These are phyloP conservation scores for Xylaria curta DNA, from an alignment of 495 filamentous ascomycete species.

Conservation along the genomic window DNA sequence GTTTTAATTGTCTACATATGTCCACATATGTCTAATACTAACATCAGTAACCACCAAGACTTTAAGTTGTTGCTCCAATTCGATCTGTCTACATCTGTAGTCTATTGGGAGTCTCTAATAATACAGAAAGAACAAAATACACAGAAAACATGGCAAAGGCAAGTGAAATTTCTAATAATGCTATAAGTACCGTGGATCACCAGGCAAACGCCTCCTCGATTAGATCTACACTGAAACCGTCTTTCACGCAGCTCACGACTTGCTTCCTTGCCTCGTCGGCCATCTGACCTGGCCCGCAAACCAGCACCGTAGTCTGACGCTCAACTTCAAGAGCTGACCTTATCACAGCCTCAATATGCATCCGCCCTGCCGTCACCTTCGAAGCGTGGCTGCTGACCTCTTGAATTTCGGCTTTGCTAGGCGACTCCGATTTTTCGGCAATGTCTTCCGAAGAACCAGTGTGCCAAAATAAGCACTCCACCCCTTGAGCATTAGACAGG, in stretches of 20 bases:
- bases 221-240: constrained; percentile 13
- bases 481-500: not conserved
- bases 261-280: constrained; percentile 19
- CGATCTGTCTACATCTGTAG: too few relatives aligned
- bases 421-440: not conserved
- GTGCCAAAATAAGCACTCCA: constrained; percentile 12
- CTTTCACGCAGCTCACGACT: constrained; percentile 18
- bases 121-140: not conserved
- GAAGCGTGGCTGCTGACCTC: not conserved
- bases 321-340: not conserved
- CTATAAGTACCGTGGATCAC: not conserved
- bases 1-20: not conserved
- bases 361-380: constrained; percentile 2
- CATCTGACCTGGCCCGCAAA: constrained; percentile 18
- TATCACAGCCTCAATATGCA: constrained; percentile 3
- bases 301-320: constrained; percentile 15
- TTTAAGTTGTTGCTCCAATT: too few relatives aligned
- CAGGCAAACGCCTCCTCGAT: constrained; percentile 22
- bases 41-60: too few relatives aligned
- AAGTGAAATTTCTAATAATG: too few relatives aligned
- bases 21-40: too few relatives aligned
- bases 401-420: not conserved
- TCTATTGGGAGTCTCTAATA: not conserved
- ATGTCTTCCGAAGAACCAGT: not conserved
- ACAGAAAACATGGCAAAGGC: too few relatives aligned